Base-by-base conservation (phyloP, 2,329 filamentous ascomycete species). In the Didymella pinodella region DNA sequence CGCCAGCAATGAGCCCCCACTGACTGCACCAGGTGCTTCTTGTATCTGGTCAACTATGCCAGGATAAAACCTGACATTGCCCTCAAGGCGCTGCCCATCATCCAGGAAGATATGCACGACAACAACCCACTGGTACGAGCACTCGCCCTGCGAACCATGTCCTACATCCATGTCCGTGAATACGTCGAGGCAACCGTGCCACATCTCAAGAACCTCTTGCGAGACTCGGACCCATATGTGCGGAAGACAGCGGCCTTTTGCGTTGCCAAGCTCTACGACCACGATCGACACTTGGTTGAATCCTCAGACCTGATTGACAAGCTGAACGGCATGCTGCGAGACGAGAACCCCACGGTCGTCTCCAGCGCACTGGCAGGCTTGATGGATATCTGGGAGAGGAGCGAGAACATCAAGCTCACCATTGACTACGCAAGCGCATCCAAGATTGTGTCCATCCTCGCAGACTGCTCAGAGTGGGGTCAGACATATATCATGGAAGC, bases 401-500 rank as follows among this genome's bases (percentile, higher is more conserved):
- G 93, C 75, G 94, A 98, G 77, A 92, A 91, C 58, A 99, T 99
- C 78, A 97, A 97, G 76, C 87, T 99, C 63, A 98, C 95, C 3
- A 97, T 99, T 69, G 95, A 99, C 79, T 98, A 99, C 75, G 88
- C 88, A 63, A 99, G 96, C 79, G 95, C 95, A 26, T 98, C 94
- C 50, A 99, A 99, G 80, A 95, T 99, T 83, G 93, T 98, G 34
- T 93, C 95, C 43, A 98, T 99, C 61, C 79, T 99, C 25, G 90
- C 95, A 1, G 95, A 99, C 76, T 98, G 95, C 80, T 98, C 95
- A 18, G 95, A 99, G 84, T 99, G 95, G 95, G 94, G 95, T 41
- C 95, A 99, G 81, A 97, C 94, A 22, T 99, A 99, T 77, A 98
- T 99, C 55, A 85, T 99, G 8, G 95, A 99, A 80, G 93, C 95